These are phyloP conservation scores for Boletus mariae DNA, from an alignment of 1,284 basidiomycete species.

Conservation along the genomic window DNA sequence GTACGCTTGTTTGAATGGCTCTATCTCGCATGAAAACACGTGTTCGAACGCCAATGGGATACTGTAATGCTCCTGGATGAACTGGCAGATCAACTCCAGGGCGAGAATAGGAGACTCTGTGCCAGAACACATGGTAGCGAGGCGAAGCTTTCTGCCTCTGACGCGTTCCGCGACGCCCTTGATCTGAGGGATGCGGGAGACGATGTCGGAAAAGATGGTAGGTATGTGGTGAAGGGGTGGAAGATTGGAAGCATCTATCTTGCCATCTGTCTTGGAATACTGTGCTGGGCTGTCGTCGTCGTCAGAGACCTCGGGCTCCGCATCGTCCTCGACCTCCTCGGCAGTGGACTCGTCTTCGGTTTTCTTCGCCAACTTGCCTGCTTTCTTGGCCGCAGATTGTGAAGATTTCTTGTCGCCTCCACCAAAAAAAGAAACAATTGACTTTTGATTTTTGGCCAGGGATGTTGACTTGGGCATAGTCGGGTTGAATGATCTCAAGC, in stretches of 20 bases:
- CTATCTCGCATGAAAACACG: conserved; percentile 97
- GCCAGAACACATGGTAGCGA: conserved; percentile 97
- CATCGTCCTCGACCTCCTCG: conserved; percentile 22
- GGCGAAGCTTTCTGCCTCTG: conserved; percentile 79
- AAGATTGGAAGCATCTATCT: conserved; percentile 54
- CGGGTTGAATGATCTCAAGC: neutral
- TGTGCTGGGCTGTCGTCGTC: conserved; percentile 31
- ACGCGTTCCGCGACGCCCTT: conserved; percentile 68
- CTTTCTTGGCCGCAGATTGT: conserved; percentile 18
- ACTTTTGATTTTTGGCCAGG: conserved; percentile 45
- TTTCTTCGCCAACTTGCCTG: conserved; percentile 33
- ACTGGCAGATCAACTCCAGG: conserved; percentile 76
- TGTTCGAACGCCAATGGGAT: conserved; percentile 77
- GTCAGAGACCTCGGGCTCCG: conserved; percentile 24
- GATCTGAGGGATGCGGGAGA: conserved; percentile 67
- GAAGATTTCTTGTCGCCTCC: conserved; percentile 23
- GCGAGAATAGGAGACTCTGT: conserved; percentile 94
- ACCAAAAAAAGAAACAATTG: conserved; percentile 54
- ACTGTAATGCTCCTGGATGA: conserved; percentile 68
- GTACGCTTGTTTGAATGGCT: conserved; percentile 97
- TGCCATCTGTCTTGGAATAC: conserved; percentile 36
- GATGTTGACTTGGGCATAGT: conserved; percentile 49
- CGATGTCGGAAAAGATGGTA: conserved; percentile 83
- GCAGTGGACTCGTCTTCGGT: conserved; percentile 18
- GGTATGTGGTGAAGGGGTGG: conserved; percentile 84